A percentile compares a stretch with the other conserved stretches of the same genome.
Evolutionary conservation across 2,329 filamentous ascomycete genomes (phyloP).

Genomic region (Venturia asperata): DNA sequence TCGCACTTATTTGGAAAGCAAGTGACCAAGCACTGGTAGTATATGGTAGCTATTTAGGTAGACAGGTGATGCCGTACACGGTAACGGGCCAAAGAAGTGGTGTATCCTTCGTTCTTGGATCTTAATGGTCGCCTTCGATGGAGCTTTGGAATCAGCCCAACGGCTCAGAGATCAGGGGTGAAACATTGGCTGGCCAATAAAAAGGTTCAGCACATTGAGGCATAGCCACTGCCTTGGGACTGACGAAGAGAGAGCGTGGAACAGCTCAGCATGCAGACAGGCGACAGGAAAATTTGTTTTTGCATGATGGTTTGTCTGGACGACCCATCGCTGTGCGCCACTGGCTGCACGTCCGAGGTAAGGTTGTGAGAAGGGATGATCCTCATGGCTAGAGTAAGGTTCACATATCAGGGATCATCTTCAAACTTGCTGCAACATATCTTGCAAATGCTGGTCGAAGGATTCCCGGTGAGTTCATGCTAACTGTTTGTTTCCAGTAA

Average conservation of each 20-base stretch:
- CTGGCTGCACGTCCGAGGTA: conserved; percentile 16
- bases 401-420: conserved; percentile 20
- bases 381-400: conserved; percentile 17
- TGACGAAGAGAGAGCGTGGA: conserved; percentile 17
- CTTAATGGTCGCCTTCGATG: conserved; percentile 32
- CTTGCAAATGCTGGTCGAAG: conserved; percentile 11
- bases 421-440: conserved; percentile 9
- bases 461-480: conserved; percentile 11
- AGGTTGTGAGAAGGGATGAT: conserved; percentile 20
- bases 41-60: conserved; percentile 16
- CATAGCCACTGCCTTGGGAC: conserved; percentile 30
- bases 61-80: conserved; percentile 18
- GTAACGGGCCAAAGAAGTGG: conserved; percentile 13
- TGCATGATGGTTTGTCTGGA: conserved; percentile 19
- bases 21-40: conserved; percentile 12
- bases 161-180: conserved; percentile 33
- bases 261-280: conserved; percentile 19
- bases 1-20: conserved; percentile 17
- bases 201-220: conserved; percentile 24
- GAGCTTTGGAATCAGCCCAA: conserved; percentile 32
- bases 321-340: conserved; percentile 19
- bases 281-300: conserved; percentile 18
- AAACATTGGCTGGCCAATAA: conserved; percentile 35
- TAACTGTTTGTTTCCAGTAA: conserved; percentile 16
- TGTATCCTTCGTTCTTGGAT: conserved; percentile 14